phyloP scores from a whole-genome alignment of 441 rosid species.

The Pelargonium australe region DNA sequence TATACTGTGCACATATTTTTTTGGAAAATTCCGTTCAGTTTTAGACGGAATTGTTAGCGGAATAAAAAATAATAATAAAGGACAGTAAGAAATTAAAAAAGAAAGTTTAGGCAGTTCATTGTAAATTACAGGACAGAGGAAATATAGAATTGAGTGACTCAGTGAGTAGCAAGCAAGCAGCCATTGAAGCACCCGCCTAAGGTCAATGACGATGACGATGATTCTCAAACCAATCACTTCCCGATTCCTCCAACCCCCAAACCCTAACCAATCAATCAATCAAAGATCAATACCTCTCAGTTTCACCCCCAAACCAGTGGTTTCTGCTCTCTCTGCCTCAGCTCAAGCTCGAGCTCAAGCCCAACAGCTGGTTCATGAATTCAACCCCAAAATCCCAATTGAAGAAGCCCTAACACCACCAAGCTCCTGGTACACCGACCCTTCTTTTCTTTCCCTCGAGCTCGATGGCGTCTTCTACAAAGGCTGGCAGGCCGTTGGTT shows the following conservation, averaged over 20 bases:
- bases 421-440: constrained; percentile 72
- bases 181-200: background rate
- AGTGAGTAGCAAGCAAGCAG: background rate
- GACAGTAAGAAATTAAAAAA: too few species aligned
- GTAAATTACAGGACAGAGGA: too few species aligned
- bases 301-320: background rate
- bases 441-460: constrained; percentile 46
- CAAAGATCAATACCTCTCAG: background rate
- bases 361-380: constrained; percentile 39
- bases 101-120: too few species aligned
- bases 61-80: too few species aligned
- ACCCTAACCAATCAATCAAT: background rate
- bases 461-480: constrained; percentile 61
- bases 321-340: background rate
- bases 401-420: constrained; percentile 74
- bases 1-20: too few species aligned
- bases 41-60: too few species aligned
- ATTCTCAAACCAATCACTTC: constrained; percentile 4
- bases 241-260: background rate
- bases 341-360: constrained; percentile 11
- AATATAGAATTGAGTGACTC: too few species aligned
- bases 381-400: constrained; percentile 55
- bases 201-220: background rate
- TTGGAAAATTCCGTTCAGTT: too few species aligned
- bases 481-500: constrained; percentile 88